Base-by-base conservation (phyloP, 2,329 filamentous ascomycete species). In the Nemania diffusa region DNA sequence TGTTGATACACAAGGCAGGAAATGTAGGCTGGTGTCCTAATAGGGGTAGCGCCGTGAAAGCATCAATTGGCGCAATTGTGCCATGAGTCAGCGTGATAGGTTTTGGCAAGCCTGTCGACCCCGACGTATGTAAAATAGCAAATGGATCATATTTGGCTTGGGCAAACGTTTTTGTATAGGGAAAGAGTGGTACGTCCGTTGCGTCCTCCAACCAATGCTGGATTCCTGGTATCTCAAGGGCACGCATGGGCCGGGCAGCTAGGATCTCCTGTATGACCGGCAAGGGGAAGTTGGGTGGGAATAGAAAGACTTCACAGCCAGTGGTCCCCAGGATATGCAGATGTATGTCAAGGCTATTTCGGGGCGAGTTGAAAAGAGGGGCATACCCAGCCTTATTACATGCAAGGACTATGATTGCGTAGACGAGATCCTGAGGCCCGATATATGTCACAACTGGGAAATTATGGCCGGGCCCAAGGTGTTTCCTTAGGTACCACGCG, bases 41-140 rank as follows among this genome's bases (percentile, higher is more conserved):
- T 13, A 13, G 9, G 34, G 34, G 34, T 0, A 82, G 72, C 1
- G 80, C 65, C 9, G 77, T 73, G 1, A 81, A 71, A 0, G 78
- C 78, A 69, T 84, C 81, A 73, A 80, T 75, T 0, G 78, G 78
- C 0, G 73, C 73, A 13, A 80, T 57, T 26, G 75, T 69, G 9
- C 69, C 73, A 65, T 83, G 77, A 3, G 78, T 76, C 70, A 76
- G 75, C 1, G 71, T 58, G n/a, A 83, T 79, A 0, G 79, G 80
- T 57, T 83, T 83, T 1, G 80, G 81, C 0, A 80, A 62, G 2
- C 82, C 81, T 2, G 81, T 84, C 1, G 79, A 77, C 1, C 82
- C 82, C 3, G 80, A 83, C 0, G 81, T 82, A 56, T 83, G 81
- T 0, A 82, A 60, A 27, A 79, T 74, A 27, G 79, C 75, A 5